Evolutionary conservation across 2,329 filamentous ascomycete species (phyloP), one percentile per base, ranked within the genome.

Genomic region (Dactylonectria estremocensis): DNA sequence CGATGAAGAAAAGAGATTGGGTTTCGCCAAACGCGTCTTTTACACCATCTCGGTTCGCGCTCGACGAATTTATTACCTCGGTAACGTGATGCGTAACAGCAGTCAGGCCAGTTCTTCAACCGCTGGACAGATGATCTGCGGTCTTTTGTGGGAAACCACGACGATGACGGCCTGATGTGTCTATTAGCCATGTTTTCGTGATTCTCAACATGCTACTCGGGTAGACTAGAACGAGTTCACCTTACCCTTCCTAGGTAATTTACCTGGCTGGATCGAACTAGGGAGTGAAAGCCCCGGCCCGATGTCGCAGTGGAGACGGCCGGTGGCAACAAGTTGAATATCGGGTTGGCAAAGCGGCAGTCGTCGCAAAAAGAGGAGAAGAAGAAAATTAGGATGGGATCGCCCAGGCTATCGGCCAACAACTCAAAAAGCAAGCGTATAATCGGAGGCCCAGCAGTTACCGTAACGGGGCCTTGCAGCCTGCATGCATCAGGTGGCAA

Each of bases 341-440:
- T 40, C 28, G 60, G 28, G 46, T 46, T 40, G 59, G 22, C 14
- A 50, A 61, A 37, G 28, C 37, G 58, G 37, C 14, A 9, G 31
- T 14, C 20, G 33, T 48, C 37, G 58, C 35, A 45, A 60, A 33
- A 58, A 22, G 50, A 49, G 49, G 56, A 43, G 16, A 49, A 33
- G 14, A 24, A 22, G 28, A 49, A 45, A 37, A 59, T 55, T 37
- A 28, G 24, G 24, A 45, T 33, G 48, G 63, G 55, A 57, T 64
- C 53, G 59, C 40, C 14, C 14, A 46, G 22, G 24, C 56, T 37
- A 24, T n/a, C 40, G 49, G 16, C 48, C 18, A 56, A 24, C 50
- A 66, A 66, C 53, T 66, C 64, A 61, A 65, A 62, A 58, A 65
- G 53, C 48, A 61, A 66, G 57, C 57, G 63, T 66, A 61, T 58